Evolutionary conservation across 768 basidiomycete genomes (phyloP), one percentile per base, ranked within the genome.

Genomic region (Lactarius indigo): DNA sequence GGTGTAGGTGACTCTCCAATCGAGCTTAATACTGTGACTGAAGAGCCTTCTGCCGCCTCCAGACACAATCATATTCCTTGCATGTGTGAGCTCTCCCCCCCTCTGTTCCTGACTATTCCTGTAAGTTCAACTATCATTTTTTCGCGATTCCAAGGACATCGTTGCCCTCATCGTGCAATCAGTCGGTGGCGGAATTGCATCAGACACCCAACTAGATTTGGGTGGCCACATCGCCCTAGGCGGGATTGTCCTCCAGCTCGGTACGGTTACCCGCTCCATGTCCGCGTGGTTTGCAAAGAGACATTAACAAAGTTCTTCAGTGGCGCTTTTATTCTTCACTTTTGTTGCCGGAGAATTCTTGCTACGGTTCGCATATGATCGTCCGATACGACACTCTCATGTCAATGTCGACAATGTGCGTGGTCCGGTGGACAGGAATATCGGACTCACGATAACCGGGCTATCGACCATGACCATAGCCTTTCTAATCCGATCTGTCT

Each of bases 161-260:
- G 57, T 71, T n/a, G 67, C 75, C 3, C 70, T 75, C 15, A 64
- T 75, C 28, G 63, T 76, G 2, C 76, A 76, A 60, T 72, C 74
- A 7, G 55, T 75, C 26, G 76, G 75, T 1, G 75, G 75, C 12
- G 74, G 65, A 15, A 63, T 57, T 13, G 76, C 75, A 4, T 71
- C 75, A 15, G 58, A 56, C 15, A 66, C 54, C 3, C 47, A 50
- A n/a, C 60, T 59, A 31, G 33, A 3, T 17, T 26, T 60, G 31
- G 69, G 69, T 5, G 67, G 69, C 20, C 62, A 64, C 31, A 64
- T 70, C 55, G 57, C 61, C 26, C 59, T 70, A 15, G 67, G 59
- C 31, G 69, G 69, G 26, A 70, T 68, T 17, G 64, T 57, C 41
- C 61, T 70, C 58, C 69, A 70, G 56, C 60, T 70, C 26, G 59